A percentile compares a stretch with the other conserved stretches of the same genome.
Evolutionary conservation across 441 rosid genomes (phyloP).

Genomic region (Arabidopsis hybrid): DNA sequence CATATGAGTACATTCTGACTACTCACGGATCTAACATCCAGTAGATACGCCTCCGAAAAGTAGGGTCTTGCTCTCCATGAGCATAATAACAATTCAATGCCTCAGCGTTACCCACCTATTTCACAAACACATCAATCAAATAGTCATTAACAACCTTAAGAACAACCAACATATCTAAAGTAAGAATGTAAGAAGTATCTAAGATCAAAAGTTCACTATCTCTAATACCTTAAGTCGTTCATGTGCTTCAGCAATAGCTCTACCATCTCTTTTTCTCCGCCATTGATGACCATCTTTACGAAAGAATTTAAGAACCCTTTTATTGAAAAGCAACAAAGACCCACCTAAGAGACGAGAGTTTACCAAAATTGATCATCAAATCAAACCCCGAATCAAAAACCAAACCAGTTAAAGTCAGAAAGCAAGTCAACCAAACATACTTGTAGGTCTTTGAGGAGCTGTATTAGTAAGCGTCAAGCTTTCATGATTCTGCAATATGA

Average conservation of each 20-base stretch:
- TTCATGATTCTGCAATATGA: constrained; percentile 75
- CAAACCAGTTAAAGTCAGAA: constrained; percentile 1
- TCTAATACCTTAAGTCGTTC: constrained; percentile 79
- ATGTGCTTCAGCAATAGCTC: constrained; percentile 94
- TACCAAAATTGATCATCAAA: not conserved
- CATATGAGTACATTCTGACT: constrained; percentile 45
- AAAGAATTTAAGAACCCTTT: constrained; percentile 75
- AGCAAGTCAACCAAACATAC: constrained; percentile 49
- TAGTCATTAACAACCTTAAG: constrained; percentile 12
- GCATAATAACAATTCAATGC: constrained; percentile 93
- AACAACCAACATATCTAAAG: constrained; percentile 4
- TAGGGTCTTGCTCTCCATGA: constrained; percentile 86
- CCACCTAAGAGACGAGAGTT: constrained; percentile 64
- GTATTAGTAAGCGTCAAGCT: constrained; percentile 56
- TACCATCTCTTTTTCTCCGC: constrained; percentile 87
- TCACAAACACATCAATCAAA: constrained; percentile 38
- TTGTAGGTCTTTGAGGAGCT: constrained; percentile 68
- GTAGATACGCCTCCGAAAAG: constrained; percentile 89
- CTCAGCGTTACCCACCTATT: constrained; percentile 87
- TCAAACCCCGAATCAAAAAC: not conserved
- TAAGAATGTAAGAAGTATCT: not conserved
- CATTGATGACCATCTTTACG: constrained; percentile 94
- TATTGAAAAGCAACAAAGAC: constrained; percentile 81
- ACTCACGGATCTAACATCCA: constrained; percentile 99
- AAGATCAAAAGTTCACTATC: not conserved